phyloP scores from a whole-genome alignment of 2,329 filamentous ascomycete genomes.

The Kalaharituber pfeilii region DNA sequence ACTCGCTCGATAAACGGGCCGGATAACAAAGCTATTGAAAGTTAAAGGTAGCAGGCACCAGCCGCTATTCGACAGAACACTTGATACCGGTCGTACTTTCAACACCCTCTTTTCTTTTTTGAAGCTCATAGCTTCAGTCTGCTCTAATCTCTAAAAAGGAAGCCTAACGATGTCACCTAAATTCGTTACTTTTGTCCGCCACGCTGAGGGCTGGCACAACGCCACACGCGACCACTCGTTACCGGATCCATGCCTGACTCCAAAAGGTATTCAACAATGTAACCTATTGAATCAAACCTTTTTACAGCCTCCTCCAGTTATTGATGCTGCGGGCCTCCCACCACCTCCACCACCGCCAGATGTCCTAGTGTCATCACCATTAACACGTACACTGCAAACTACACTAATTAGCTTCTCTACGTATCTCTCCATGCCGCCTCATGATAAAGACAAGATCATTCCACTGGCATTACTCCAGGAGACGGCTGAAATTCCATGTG shows the following conservation, averaged over 20 bases:
- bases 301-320: neutral
- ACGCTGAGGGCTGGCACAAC: slow-evolving; percentile 21
- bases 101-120: too few relatives aligned
- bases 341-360: slow-evolving; percentile 15
- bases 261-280: slow-evolving; percentile 18
- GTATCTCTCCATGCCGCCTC: neutral
- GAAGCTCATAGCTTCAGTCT: too few relatives aligned
- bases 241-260: slow-evolving; percentile 19
- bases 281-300: slow-evolving; percentile 5
- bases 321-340: slow-evolving; percentile 11
- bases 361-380: slow-evolving; percentile 24
- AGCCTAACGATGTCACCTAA: neutral
- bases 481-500: slow-evolving; percentile 23
- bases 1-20: too few relatives aligned
- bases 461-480: slow-evolving; percentile 25
- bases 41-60: too few relatives aligned
- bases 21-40: too few relatives aligned
- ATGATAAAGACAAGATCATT: slow-evolving; percentile 15
- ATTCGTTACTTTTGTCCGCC: slow-evolving; percentile 13
- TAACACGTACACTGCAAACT: slow-evolving; percentile 26
- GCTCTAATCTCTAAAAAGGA: neutral
- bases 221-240: slow-evolving; percentile 14
- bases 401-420: slow-evolving; percentile 22
- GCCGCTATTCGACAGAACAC: too few relatives aligned
- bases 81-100: too few relatives aligned